These are phyloP conservation scores for Colletotrichum agaves DNA, from an alignment of 2,329 filamentous ascomycete species.

Conservation along the genomic window DNA sequence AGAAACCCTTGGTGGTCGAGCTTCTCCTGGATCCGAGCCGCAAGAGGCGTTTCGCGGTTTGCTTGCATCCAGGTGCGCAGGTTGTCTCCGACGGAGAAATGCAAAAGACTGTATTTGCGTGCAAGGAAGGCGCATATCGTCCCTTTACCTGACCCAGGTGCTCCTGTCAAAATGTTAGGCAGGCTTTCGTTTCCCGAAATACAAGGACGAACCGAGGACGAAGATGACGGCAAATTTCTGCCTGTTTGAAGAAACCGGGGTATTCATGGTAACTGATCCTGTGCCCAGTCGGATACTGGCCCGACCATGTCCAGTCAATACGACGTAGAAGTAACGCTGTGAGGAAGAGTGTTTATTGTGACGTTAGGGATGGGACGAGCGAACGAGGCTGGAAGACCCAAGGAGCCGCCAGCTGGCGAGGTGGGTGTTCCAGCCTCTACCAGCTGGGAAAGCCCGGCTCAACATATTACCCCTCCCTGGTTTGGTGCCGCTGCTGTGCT, in stretches of 20 bases:
- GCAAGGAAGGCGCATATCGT: conserved; percentile 19
- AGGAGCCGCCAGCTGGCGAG: too few species aligned
- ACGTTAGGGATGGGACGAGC: too few species aligned
- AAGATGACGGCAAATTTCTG: conserved; percentile 18
- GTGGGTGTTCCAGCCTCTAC: too few species aligned
- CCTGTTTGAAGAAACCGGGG: not conserved
- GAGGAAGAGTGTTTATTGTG: too few species aligned
- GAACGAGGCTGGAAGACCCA: too few species aligned
- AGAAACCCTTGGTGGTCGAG: conserved; percentile 15
- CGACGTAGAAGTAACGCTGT: too few species aligned
- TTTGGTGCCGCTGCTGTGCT: too few species aligned
- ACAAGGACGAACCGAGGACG: conserved; percentile 6
- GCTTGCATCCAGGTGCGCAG: conserved; percentile 10
- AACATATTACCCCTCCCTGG: too few species aligned
- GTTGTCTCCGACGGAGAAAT: conserved; percentile 11
- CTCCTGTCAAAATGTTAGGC: not conserved
- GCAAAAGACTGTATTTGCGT: conserved; percentile 1
- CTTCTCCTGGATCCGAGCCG: conserved; percentile 12
- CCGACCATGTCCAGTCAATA: not conserved
- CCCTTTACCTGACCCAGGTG: conserved; percentile 16
- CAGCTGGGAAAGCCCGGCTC: too few species aligned
- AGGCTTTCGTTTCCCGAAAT: not conserved
- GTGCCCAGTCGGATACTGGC: not conserved
- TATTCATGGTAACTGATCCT: not conserved
- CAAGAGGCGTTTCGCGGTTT: conserved; percentile 3